These are phyloP conservation scores for Dactylorhiza incarnata DNA, from an alignment of 106 monocot genomes.

Conservation along the genomic window DNA sequence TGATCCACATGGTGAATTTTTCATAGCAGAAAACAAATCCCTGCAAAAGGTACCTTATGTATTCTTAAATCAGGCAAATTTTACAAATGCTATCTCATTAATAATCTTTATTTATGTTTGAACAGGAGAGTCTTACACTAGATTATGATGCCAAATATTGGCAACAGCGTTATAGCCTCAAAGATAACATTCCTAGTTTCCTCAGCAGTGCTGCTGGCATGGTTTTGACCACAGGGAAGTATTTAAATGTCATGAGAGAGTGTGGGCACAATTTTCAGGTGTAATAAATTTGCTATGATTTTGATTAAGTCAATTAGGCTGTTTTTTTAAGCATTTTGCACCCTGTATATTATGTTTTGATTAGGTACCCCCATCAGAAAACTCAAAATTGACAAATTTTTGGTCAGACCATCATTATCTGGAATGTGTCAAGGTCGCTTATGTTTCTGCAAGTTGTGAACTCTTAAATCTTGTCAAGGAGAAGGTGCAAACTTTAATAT, in stretches of 20 bases:
- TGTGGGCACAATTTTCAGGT: constrained; percentile 97
- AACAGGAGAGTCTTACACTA: constrained; percentile 85
- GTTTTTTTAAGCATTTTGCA: background rate
- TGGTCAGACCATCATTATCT: constrained; percentile 85
- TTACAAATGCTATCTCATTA: background rate
- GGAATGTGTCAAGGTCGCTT: constrained; percentile 85
- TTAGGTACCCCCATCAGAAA: constrained; percentile 79
- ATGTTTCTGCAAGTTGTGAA: constrained; percentile 89
- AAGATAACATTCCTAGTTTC: constrained; percentile 90
- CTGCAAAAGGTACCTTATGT: constrained; percentile 62
- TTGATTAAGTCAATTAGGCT: background rate
- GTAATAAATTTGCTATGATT: background rate
- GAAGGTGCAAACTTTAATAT: constrained; percentile 41
- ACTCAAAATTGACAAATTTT: constrained; percentile 61
- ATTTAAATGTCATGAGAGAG: constrained; percentile 99
- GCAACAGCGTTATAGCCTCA: constrained; percentile 91
- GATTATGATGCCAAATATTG: constrained; percentile 98
- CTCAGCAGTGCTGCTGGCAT: constrained; percentile 67
- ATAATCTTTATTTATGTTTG: constrained; percentile 3
- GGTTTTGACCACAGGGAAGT: constrained; percentile 93
- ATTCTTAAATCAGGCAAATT: background rate
- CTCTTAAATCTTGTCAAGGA: constrained; percentile 90
- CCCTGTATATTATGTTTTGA: constrained; percentile 1
- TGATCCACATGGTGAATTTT: constrained; percentile 98
- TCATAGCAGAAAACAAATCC: constrained; percentile 94